Evolutionary conservation across 192 early-diverging fungal genomes (phyloP).

Genomic region (Backusella mclennaniae): DNA sequence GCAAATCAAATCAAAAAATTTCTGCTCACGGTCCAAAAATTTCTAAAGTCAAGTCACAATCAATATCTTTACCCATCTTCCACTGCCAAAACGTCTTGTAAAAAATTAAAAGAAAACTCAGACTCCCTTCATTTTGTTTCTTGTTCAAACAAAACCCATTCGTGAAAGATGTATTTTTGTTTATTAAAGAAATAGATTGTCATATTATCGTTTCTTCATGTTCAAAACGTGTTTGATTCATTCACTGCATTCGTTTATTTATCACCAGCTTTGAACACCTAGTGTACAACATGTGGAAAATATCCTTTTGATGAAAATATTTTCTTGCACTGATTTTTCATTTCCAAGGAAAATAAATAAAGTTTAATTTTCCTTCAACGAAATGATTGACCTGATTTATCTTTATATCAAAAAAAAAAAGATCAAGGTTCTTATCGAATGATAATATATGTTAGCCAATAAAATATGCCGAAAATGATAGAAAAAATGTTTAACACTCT

Average conservation of each 20-base stretch:
- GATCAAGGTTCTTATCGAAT: background rate
- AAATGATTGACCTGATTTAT: background rate
- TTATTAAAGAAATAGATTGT: background rate
- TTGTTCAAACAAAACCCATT: background rate
- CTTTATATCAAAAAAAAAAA: background rate
- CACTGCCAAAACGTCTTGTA: background rate
- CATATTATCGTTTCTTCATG: background rate
- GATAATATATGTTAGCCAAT: background rate
- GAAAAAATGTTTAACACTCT: background rate
- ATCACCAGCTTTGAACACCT: background rate
- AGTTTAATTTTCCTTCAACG: background rate
- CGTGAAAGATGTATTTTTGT: conserved; percentile 6
- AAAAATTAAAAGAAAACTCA: background rate
- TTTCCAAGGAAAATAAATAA: background rate
- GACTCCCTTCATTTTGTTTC: background rate
- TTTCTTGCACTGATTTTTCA: background rate
- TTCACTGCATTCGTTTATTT: background rate
- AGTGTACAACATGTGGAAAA: background rate
- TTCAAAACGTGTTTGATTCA: background rate
- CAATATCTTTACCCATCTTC: background rate
- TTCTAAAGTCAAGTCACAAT: conserved; percentile 5
- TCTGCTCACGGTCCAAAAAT: conserved; percentile 15
- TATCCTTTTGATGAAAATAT: background rate
- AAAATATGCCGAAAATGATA: background rate
- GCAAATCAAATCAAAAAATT: conserved; percentile 22